Evolutionary conservation across 306 rosid genomes (phyloP).

Genomic region (Glycine soja): DNA sequence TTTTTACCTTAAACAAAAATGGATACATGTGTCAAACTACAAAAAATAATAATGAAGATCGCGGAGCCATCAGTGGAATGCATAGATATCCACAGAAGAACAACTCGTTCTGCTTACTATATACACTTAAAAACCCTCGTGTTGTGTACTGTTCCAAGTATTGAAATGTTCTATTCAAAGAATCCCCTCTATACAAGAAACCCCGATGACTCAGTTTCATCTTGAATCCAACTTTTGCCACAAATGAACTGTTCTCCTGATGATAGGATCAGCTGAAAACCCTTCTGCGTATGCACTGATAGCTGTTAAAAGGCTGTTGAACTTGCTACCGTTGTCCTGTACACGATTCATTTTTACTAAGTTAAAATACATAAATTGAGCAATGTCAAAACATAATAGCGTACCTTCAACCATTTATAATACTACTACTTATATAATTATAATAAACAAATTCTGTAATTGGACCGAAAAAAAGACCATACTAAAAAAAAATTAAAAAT

Average conservation of each 20-base stretch:
- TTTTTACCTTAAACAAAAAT: conserved; percentile 1
- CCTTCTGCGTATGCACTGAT: conserved; percentile 94
- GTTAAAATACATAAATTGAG: conserved; percentile 20
- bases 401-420: too few relatives aligned
- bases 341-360: conserved; percentile 3
- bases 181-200: conserved; percentile 39
- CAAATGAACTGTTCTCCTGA: conserved; percentile 66
- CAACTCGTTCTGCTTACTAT: conserved; percentile 34
- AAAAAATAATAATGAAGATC: neutral
- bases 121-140: conserved; percentile 6
- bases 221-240: conserved; percentile 57
- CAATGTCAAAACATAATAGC: neutral
- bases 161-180: neutral
- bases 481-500: conserved; percentile 22
- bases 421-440: too few relatives aligned
- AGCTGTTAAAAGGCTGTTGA: conserved; percentile 69
- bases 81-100: conserved; percentile 21
- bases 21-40: neutral
- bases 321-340: conserved; percentile 81
- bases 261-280: conserved; percentile 81
- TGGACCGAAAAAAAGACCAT: neutral
- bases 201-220: conserved; percentile 39
- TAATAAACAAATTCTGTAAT: conserved; percentile 10
- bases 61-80: conserved; percentile 18
- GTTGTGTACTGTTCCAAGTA: conserved; percentile 1